Evolutionary conservation across 768 basidiomycete genomes (phyloP).

Genomic region (Lactifluus rugatus): DNA sequence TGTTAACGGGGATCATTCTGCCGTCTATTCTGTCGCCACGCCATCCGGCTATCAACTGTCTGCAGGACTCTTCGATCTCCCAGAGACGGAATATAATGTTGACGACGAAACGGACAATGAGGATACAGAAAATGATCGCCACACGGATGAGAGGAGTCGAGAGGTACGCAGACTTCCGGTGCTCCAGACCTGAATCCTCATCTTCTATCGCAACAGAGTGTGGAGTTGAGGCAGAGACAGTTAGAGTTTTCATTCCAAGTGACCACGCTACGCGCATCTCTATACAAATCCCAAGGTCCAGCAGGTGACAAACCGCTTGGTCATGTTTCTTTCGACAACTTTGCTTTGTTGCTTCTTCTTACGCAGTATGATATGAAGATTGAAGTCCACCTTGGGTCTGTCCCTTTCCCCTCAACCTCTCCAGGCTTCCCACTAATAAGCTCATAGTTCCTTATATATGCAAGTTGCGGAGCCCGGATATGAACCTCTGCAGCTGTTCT

Average conservation of each 20-base stretch:
- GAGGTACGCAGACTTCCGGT: conserved; percentile 31
- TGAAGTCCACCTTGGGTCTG: conserved; percentile 67
- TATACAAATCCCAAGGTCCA: conserved; percentile 59
- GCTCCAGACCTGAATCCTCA: not conserved
- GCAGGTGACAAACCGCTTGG: conserved; percentile 67
- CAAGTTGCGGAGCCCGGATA: conserved; percentile 50
- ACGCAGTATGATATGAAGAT: conserved; percentile 84
- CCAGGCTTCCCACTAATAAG: conserved; percentile 12
- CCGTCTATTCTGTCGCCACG: not conserved
- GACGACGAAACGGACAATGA: conserved; percentile 42
- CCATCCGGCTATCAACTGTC: conserved; percentile 41
- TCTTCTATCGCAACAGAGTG: conserved; percentile 22
- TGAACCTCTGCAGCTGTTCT: conserved; percentile 52
- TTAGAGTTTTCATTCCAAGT: conserved; percentile 88
- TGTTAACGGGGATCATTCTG: conserved; percentile 33
- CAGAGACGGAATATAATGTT: conserved; percentile 58
- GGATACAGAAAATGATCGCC: conserved; percentile 42
- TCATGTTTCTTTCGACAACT: conserved; percentile 67
- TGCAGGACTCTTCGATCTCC: conserved; percentile 42
- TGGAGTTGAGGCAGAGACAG: conserved; percentile 44
- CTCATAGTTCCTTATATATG: conserved; percentile 61
- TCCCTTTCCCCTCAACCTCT: not conserved
- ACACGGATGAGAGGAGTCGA: conserved; percentile 50
- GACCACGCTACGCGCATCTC: conserved; percentile 64
- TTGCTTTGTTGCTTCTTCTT: conserved; percentile 62